Evolutionary conservation across 2,329 filamentous ascomycete species (phyloP).

Genomic region (Periglandula ipomoeae): DNA sequence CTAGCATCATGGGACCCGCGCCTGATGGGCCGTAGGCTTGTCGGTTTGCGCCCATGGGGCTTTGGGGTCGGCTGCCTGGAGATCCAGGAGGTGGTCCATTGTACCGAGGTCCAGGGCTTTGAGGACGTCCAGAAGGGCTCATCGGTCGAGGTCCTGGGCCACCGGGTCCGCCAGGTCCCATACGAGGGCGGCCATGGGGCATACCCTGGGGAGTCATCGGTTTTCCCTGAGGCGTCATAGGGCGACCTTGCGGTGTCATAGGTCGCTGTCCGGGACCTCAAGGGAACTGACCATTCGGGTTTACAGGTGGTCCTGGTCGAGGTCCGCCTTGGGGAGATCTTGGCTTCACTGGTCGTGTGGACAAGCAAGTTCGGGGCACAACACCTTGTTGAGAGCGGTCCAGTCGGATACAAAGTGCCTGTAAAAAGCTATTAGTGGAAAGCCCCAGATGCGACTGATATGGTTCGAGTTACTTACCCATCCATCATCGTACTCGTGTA

Average conservation of each 20-base stretch:
- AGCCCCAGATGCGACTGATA: conserved; percentile 13
- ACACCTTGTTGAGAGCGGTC: conserved; percentile 91
- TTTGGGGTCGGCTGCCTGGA: conserved; percentile 28
- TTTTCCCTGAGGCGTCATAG: conserved; percentile 13
- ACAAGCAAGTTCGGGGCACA: conserved; percentile 86
- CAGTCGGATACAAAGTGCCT: conserved; percentile 81
- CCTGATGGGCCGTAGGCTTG: conserved; percentile 35
- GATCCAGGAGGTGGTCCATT: conserved; percentile 18
- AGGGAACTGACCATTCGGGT: conserved; percentile 18
- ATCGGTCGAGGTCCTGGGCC: conserved; percentile 23
- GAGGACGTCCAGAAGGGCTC: conserved; percentile 29
- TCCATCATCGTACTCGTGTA: conserved; percentile 96
- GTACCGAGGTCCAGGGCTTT: not conserved
- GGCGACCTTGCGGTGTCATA: conserved; percentile 21
- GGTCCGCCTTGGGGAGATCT: conserved; percentile 47
- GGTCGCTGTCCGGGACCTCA: conserved; percentile 23
- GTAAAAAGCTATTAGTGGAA: not conserved
- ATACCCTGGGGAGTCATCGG: conserved; percentile 5
- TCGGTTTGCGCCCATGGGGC: conserved; percentile 31
- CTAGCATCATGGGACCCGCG: conserved; percentile 38
- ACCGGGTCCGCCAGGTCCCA: conserved; percentile 13
- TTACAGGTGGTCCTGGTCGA: conserved; percentile 43
- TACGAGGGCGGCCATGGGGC: conserved; percentile 5
- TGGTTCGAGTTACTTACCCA: conserved; percentile 58
- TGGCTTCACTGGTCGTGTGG: conserved; percentile 83